Evolutionary conservation across 176 grass and related monocot species (phyloP).

Genomic region (Juncus effusus): DNA sequence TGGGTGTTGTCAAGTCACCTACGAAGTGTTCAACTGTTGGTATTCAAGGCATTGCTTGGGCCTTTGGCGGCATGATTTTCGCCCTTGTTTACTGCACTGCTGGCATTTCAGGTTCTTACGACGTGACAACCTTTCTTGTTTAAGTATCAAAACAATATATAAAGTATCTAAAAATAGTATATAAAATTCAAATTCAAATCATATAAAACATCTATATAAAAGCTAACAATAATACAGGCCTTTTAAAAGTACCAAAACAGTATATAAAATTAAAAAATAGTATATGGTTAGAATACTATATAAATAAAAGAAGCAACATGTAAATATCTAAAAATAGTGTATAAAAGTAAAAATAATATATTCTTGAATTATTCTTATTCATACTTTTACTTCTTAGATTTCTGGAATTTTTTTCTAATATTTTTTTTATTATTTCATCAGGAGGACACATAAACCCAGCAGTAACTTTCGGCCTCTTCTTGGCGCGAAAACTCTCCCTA

Average conservation of each 20-base stretch:
- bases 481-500: slow-evolving; percentile 49
- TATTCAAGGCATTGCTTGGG: slow-evolving; percentile 46
- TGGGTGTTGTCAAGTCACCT: slow-evolving; percentile 32
- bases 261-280: too few relatives aligned
- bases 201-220: too few relatives aligned
- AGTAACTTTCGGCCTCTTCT: slow-evolving; percentile 45
- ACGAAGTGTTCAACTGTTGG: slow-evolving; percentile 46
- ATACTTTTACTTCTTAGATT: not conserved
- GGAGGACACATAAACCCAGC: slow-evolving; percentile 58
- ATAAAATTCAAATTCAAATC: too few relatives aligned
- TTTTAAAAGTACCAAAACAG: too few relatives aligned
- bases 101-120: slow-evolving; percentile 37
- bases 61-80: slow-evolving; percentile 57
- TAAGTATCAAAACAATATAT: not conserved
- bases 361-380: too few relatives aligned
- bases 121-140: not conserved
- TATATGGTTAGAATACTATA: too few relatives aligned
- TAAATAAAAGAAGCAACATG: too few relatives aligned
- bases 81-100: slow-evolving; percentile 52
- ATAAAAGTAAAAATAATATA: not conserved
- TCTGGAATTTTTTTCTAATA: not conserved
- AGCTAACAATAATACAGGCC: too few relatives aligned
- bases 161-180: not conserved
- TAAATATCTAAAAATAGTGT: too few relatives aligned
- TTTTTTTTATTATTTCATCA: not conserved